A percentile compares a stretch with the other conserved stretches of the same genome.
These are phyloP conservation scores for Talaromyces liani DNA, from an alignment of 495 filamentous ascomycete genomes.

Conservation along the genomic window DNA sequence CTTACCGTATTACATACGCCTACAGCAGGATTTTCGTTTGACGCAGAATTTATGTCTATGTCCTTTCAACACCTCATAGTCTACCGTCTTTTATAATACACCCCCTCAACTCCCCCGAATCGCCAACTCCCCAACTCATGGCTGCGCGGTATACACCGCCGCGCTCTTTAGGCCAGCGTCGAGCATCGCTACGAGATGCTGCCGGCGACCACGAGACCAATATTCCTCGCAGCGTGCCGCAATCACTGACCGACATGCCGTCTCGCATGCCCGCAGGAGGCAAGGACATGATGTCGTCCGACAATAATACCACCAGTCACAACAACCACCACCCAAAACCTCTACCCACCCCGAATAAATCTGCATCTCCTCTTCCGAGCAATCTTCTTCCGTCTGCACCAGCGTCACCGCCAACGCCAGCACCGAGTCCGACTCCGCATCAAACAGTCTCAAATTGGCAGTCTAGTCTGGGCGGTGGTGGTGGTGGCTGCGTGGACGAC, in stretches of 20 bases:
- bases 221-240: slow-evolving; percentile 23
- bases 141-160: slow-evolving; percentile 11
- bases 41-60: not conserved
- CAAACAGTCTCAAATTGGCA: slow-evolving; percentile 54
- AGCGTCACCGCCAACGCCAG: slow-evolving; percentile 61
- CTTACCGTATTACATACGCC: not conserved
- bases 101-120: not conserved
- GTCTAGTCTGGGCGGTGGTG: slow-evolving; percentile 35
- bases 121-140: slow-evolving; percentile 2
- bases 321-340: slow-evolving; percentile 31
- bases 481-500: not conserved
- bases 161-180: slow-evolving; percentile 24
- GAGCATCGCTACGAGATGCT: slow-evolving; percentile 23
- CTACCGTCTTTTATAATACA: not conserved
- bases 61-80: not conserved
- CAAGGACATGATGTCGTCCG: slow-evolving; percentile 22
- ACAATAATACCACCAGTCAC: slow-evolving; percentile 20
- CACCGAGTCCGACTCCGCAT: slow-evolving; percentile 59
- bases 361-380: slow-evolving; percentile 43
- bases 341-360: slow-evolving; percentile 45
- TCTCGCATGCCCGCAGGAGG: slow-evolving; percentile 24
- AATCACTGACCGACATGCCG: slow-evolving; percentile 22
- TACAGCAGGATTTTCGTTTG: not conserved
- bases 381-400: slow-evolving; percentile 60
- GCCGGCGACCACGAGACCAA: slow-evolving; percentile 17